Percentiles rank a stretch among this genome's conserved stretches.
These are phyloP conservation scores for Rubus parviflorus DNA, from an alignment of 306 rosid species.

Conservation along the genomic window DNA sequence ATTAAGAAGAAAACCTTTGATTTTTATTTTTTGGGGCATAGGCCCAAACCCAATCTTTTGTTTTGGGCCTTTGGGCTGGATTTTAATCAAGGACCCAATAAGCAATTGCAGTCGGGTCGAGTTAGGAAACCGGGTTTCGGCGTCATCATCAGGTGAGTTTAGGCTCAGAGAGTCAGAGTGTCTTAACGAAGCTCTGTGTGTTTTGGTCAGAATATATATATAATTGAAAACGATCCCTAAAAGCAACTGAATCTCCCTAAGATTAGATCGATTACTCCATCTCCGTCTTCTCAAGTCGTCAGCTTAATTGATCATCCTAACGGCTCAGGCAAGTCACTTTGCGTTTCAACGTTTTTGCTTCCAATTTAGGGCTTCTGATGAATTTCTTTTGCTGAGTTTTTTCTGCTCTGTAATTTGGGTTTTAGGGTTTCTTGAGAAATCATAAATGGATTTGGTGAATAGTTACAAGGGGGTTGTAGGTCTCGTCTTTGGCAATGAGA, in stretches of 20 bases:
- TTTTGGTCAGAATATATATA: background rate
- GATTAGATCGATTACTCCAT: conserved; percentile 10
- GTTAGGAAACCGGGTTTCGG: background rate
- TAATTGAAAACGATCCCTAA: background rate
- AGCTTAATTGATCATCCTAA: background rate
- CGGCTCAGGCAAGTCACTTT: background rate
- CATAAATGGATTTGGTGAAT: conserved; percentile 84
- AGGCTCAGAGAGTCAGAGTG: background rate
- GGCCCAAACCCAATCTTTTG: too few relatives aligned
- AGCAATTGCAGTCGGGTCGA: background rate
- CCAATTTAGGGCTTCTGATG: background rate
- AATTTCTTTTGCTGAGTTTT: too few relatives aligned
- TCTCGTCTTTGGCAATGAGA: conserved; percentile 85
- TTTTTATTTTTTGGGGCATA: too few relatives aligned
- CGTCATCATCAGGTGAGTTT: background rate
- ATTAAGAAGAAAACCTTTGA: background rate
- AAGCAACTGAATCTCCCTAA: conserved; percentile 4
- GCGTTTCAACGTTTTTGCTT: background rate
- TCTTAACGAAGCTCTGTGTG: background rate
- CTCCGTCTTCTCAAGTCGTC: background rate
- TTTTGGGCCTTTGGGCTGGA: background rate
- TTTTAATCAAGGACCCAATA: background rate
- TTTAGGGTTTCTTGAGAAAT: conserved; percentile 26
- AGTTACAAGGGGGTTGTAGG: conserved; percentile 98
- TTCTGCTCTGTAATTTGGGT: background rate